Percentiles rank a stretch among this genome's conserved stretches.
Evolutionary conservation across 225 moss, liverwort and hornwort genomes (phyloP).

Genomic region (Marchantia paleacea): DNA sequence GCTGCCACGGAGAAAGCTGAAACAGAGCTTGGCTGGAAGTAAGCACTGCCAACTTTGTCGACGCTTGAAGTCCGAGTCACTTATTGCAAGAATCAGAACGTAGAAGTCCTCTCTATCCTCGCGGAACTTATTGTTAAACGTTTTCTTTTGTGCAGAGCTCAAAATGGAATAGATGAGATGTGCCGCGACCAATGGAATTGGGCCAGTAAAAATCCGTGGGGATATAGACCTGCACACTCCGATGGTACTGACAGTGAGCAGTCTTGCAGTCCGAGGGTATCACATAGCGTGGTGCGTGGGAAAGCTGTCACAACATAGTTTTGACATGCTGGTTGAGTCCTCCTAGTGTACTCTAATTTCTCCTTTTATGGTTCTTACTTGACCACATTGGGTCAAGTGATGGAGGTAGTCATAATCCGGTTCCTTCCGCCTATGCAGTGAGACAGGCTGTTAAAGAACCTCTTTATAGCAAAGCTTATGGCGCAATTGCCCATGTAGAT

Average conservation of each 20-base stretch:
- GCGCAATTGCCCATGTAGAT: conserved; percentile 30
- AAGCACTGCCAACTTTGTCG: conserved; percentile 26
- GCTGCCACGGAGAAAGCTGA: conserved; percentile 74
- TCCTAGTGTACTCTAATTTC: conserved; percentile 27
- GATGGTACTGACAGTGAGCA: conserved; percentile 44
- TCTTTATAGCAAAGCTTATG: conserved; percentile 27
- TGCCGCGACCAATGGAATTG: conserved; percentile 97
- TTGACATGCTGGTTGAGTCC: background rate
- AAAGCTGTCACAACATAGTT: conserved; percentile 31
- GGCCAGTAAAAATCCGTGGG: conserved; percentile 85
- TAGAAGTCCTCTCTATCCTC: background rate
- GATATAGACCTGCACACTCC: conserved; percentile 54
- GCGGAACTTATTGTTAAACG: background rate
- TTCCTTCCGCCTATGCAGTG: conserved; percentile 23
- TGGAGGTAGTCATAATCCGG: conserved; percentile 26
- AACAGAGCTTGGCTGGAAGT: conserved; percentile 82
- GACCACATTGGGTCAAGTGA: conserved; percentile 20
- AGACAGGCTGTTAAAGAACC: conserved; percentile 21
- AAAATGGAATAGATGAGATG: conserved; percentile 89
- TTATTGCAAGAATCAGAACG: background rate
- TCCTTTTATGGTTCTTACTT: conserved; percentile 9
- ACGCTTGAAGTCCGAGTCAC: background rate
- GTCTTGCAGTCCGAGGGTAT: conserved; percentile 22
- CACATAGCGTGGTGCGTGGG: conserved; percentile 27
- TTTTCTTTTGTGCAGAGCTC: conserved; percentile 55